phyloP scores from a whole-genome alignment of 2,329 filamentous ascomycete genomes.

The Didymosphaeria variabile region DNA sequence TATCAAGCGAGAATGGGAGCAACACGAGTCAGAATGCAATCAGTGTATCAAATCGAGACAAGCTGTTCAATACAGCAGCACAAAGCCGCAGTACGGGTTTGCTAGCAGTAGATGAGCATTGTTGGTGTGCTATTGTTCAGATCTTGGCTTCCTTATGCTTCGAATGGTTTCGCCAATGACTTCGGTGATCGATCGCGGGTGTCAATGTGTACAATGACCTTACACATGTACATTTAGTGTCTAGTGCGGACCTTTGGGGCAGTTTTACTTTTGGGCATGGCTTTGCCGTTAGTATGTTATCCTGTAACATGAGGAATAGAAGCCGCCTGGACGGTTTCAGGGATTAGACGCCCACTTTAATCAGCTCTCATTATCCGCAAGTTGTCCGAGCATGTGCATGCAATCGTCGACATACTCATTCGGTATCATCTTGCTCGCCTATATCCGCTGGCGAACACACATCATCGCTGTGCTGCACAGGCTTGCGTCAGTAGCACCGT shows the following conservation, averaged over 20 bases:
- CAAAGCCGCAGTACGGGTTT: background rate
- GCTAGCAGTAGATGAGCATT: background rate
- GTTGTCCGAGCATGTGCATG: background rate
- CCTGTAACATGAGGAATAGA: background rate
- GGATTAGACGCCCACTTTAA: background rate
- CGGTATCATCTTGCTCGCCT: background rate
- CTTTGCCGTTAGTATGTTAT: background rate
- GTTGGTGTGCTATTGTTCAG: background rate
- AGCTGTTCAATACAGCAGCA: slow-evolving; percentile 2
- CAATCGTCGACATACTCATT: background rate
- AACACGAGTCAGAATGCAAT: slow-evolving; percentile 48
- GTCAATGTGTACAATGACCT: slow-evolving; percentile 1
- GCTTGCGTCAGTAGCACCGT: background rate
- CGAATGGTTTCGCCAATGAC: background rate
- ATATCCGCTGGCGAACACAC: background rate
- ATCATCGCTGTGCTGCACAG: background rate
- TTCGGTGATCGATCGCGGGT: background rate
- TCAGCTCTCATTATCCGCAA: background rate
- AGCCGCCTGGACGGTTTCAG: background rate
- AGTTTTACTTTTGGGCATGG: background rate
- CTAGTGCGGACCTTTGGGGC: background rate
- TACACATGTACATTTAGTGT: background rate
- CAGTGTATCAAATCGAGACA: slow-evolving; percentile 20
- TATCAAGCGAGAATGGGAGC: slow-evolving; percentile 66
- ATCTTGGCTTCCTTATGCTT: background rate